These are phyloP conservation scores for Sporothrix brunneoviolacea DNA, from an alignment of 2,329 filamentous ascomycete species.

Conservation along the genomic window DNA sequence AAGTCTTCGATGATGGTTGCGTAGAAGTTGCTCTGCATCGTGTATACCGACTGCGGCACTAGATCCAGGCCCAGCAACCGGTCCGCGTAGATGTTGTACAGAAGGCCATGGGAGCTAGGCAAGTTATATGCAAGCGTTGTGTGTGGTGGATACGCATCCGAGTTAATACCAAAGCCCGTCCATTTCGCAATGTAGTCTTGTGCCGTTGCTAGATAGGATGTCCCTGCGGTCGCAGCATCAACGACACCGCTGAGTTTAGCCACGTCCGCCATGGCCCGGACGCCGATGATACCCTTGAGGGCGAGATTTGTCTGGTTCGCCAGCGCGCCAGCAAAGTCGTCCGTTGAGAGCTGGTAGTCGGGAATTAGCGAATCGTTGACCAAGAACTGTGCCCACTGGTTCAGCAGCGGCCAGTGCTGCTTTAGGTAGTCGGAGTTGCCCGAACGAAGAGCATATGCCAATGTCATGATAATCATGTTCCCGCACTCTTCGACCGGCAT, in stretches of 20 bases:
- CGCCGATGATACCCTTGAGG: slow-evolving; percentile 71
- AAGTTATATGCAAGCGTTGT: slow-evolving; percentile 75
- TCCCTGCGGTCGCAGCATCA: slow-evolving; percentile 24
- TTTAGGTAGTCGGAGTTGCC: slow-evolving; percentile 38
- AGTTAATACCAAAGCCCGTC: slow-evolving; percentile 63
- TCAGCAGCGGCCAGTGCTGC: slow-evolving; percentile 61
- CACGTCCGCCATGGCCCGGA: slow-evolving; percentile 69
- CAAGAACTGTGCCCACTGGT: slow-evolving; percentile 68
- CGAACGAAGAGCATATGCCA: slow-evolving; percentile 50
- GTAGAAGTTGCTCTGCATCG: slow-evolving; percentile 73
- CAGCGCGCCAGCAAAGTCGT: slow-evolving; percentile 65
- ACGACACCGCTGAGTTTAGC: slow-evolving; percentile 53
- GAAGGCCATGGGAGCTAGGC: slow-evolving; percentile 41
- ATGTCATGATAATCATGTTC: slow-evolving; percentile 64
- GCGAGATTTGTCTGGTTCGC: slow-evolving; percentile 68
- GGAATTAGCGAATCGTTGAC: slow-evolving; percentile 64
- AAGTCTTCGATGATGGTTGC: slow-evolving; percentile 63
- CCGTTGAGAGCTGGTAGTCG: slow-evolving; percentile 66
- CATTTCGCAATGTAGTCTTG: slow-evolving; percentile 64
- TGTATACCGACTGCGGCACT: slow-evolving; percentile 68
- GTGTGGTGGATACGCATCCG: slow-evolving; percentile 54
- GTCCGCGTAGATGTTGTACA: slow-evolving; percentile 82
- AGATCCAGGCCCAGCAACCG: slow-evolving; percentile 69
- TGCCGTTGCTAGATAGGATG: slow-evolving; percentile 13
- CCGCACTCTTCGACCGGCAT: slow-evolving; percentile 70